These are phyloP conservation scores for Bipolaris cookei DNA, from an alignment of 2,329 filamentous ascomycete species.

Conservation along the genomic window DNA sequence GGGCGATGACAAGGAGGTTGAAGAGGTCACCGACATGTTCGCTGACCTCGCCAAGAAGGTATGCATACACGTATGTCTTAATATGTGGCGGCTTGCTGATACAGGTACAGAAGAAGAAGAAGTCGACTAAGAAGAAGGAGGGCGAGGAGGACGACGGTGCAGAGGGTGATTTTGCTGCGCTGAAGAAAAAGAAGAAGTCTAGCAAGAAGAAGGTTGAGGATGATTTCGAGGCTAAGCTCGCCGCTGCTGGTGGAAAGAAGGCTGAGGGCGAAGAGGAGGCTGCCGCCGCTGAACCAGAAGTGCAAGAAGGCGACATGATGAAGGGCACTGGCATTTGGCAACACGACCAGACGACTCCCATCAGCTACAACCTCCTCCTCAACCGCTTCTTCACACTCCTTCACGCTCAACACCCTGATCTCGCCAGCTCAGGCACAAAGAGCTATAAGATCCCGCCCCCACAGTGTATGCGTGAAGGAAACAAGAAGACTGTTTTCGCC, in stretches of 20 bases:
- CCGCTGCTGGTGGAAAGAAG: conserved; percentile 60
- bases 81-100: conserved; percentile 7
- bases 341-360: conserved; percentile 77
- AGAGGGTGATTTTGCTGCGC: conserved; percentile 67
- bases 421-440: conserved; percentile 84
- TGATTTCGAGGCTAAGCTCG: conserved; percentile 72
- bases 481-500: conserved; percentile 97
- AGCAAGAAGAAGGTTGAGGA: conserved; percentile 63
- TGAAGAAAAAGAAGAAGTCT: conserved; percentile 90
- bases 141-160: conserved; percentile 56
- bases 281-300: conserved; percentile 56
- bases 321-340: conserved; percentile 89
- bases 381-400: conserved; percentile 93
- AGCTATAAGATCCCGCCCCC: conserved; percentile 99
- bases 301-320: conserved; percentile 76
- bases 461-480: conserved; percentile 98
- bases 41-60: conserved; percentile 73
- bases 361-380: conserved; percentile 85
- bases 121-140: conserved; percentile 65
- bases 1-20: conserved; percentile 62
- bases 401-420: conserved; percentile 94
- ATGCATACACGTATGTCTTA: background rate
- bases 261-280: conserved; percentile 62
- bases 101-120: conserved; percentile 65
- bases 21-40: conserved; percentile 68